Percentiles rank a stretch among this genome's conserved stretches.
Conservation (phyloP, 257 asterid species). For the Phtheirospermum japonicum region DNA sequence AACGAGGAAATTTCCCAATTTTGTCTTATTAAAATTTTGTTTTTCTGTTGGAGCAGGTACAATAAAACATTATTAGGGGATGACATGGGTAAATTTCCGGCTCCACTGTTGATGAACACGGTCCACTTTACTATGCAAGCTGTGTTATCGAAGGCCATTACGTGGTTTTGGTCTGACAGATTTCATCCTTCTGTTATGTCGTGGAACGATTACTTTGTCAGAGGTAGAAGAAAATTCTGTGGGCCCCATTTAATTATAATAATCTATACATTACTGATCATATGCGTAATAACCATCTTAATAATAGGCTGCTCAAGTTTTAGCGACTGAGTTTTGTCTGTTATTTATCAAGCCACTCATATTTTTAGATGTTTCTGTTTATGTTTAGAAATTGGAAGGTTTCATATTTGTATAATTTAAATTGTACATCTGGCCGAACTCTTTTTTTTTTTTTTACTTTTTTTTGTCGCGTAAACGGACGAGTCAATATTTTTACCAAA, state of each 20-base stretch:
- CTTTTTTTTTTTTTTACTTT: slow-evolving; percentile 10
- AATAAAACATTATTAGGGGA: slow-evolving; percentile 95
- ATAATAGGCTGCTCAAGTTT: slow-evolving; percentile 2
- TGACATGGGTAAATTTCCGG: slow-evolving; percentile 93
- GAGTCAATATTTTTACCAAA: slow-evolving; percentile 2
- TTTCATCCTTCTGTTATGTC: slow-evolving; percentile 75
- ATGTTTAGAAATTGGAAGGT: slow-evolving; percentile 7
- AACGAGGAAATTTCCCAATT: not conserved
- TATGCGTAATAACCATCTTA: not conserved
- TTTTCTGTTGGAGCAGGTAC: slow-evolving; percentile 52
- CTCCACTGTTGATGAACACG: slow-evolving; percentile 93
- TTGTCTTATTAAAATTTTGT: not conserved
- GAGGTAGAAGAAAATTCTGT: slow-evolving; percentile 35
- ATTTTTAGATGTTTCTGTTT: slow-evolving; percentile 18
- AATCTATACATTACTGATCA: not conserved
- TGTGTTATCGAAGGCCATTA: slow-evolving; percentile 70
- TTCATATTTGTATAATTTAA: slow-evolving; percentile 10
- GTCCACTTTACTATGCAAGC: slow-evolving; percentile 98
- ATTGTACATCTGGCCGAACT: not conserved
- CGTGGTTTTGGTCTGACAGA: slow-evolving; percentile 89
- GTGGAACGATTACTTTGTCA: slow-evolving; percentile 73
- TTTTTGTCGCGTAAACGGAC: not conserved
- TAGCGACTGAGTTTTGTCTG: slow-evolving; percentile 7
- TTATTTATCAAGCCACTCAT: not conserved
- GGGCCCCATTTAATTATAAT: not conserved